A percentile compares a stretch with the other conserved stretches of the same genome.
phyloP scores from a whole-genome alignment of 2,329 filamentous ascomycete species.

The Blastomyces emzantsi region DNA sequence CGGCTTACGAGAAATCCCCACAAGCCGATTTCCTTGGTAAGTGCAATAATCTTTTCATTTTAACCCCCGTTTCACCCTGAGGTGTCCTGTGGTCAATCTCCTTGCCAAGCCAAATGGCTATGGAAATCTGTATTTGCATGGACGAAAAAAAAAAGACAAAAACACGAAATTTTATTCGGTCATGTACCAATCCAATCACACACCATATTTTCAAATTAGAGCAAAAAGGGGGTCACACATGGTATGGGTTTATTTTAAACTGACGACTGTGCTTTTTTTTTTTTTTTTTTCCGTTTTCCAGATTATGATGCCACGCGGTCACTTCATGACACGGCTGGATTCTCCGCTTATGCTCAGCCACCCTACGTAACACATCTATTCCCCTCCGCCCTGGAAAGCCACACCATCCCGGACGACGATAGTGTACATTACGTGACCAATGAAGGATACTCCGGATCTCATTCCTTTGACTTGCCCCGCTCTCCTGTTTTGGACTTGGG shows the following conservation, averaged over 20 bases:
- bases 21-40: slow-evolving; percentile 72
- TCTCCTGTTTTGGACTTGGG: slow-evolving; percentile 58
- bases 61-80: not conserved
- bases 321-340: slow-evolving; percentile 35
- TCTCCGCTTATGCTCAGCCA: slow-evolving; percentile 32
- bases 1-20: slow-evolving; percentile 69
- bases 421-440: slow-evolving; percentile 33
- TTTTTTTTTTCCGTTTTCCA: slow-evolving; percentile 14
- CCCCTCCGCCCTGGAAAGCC: slow-evolving; percentile 34
- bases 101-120: slow-evolving; percentile 6
- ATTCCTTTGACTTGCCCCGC: slow-evolving; percentile 52
- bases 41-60: slow-evolving; percentile 32
- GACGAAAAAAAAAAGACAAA: slow-evolving; percentile 9
- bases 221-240: slow-evolving; percentile 3
- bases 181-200: slow-evolving; percentile 7
- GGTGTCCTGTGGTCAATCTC: not conserved
- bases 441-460: slow-evolving; percentile 29
- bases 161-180: not conserved
- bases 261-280: slow-evolving; percentile 5
- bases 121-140: not conserved
- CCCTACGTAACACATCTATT: slow-evolving; percentile 34
- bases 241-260: slow-evolving; percentile 9
- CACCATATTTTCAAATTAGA: not conserved
- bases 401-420: slow-evolving; percentile 34
- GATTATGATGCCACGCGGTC: slow-evolving; percentile 32